Percentiles rank a stretch among this genome's conserved stretches.
These are phyloP conservation scores for Mycena sp. DNA, from an alignment of 1,284 basidiomycete genomes.

Conservation along the genomic window DNA sequence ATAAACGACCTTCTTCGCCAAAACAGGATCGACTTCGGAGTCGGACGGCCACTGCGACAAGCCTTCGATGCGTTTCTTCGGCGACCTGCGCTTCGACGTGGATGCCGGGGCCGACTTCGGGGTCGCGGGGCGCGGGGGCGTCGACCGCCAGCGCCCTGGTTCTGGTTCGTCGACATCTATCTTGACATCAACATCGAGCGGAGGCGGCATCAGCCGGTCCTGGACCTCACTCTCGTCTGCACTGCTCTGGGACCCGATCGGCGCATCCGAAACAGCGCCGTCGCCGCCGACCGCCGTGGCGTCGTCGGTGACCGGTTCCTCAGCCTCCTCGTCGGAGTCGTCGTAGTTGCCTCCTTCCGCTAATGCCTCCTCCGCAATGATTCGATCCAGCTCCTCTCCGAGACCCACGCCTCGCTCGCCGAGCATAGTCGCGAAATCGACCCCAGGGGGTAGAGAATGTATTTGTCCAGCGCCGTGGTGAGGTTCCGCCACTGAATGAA, in stretches of 20 bases:
- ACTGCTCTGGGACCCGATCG: constrained; percentile 14
- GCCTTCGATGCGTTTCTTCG: not conserved
- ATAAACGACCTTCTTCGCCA: constrained; percentile 14
- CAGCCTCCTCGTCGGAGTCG: constrained; percentile 15
- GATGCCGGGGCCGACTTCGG: not conserved
- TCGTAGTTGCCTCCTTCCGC: too few species aligned
- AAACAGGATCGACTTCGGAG: constrained; percentile 8
- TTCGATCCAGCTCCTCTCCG: not conserved
- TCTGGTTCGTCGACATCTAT: not conserved
- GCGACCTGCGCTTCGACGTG: not conserved
- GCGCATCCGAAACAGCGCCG: not conserved
- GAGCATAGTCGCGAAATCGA: constrained; percentile 18
- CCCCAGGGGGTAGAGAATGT: constrained; percentile 17
- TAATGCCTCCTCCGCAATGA: constrained; percentile 25
- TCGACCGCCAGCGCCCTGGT: not conserved
- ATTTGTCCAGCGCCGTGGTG: constrained; percentile 13
- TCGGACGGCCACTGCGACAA: constrained; percentile 7
- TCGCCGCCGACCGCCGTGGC: not conserved
- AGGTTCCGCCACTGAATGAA: constrained; percentile 74
- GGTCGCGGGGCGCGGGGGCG: not conserved
- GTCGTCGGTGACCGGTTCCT: not conserved
- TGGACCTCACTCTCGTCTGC: constrained; percentile 27
- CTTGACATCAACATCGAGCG: constrained; percentile 4
- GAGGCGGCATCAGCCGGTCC: constrained; percentile 17
- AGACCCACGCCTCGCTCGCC: constrained; percentile 15